phyloP scores from a whole-genome alignment of 1,139 yeast genomes.

The Zygosaccharomyces pseudobailii region DNA sequence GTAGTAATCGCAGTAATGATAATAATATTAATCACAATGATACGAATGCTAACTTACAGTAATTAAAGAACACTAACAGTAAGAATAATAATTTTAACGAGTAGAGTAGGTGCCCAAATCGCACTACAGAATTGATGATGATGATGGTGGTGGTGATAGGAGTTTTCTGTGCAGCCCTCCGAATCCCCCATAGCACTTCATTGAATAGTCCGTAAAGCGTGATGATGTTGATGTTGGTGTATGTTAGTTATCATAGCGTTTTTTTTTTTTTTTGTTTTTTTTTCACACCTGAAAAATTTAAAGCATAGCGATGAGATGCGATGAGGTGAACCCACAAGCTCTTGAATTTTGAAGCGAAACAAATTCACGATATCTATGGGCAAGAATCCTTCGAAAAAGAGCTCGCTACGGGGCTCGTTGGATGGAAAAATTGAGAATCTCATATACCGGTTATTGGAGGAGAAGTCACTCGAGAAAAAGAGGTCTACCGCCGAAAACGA shows the following conservation, averaged over 20 bases:
- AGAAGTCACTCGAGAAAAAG: conserved; percentile 45
- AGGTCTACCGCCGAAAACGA: conserved; percentile 21
- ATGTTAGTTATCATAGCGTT: background rate
- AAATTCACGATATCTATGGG: conserved; percentile 19
- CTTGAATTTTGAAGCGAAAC: background rate
- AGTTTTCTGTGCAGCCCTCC: too few relatives aligned
- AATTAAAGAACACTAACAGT: too few relatives aligned
- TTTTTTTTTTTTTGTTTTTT: background rate
- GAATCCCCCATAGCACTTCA: too few relatives aligned
- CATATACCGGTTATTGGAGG: conserved; percentile 49
- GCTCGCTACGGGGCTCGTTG: conserved; percentile 32
- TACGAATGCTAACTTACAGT: too few relatives aligned
- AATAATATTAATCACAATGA: too few relatives aligned
- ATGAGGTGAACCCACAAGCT: background rate
- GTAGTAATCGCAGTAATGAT: too few relatives aligned
- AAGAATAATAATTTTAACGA: too few relatives aligned
- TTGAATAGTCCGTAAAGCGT: background rate
- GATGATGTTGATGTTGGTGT: background rate
- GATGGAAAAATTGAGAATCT: conserved; percentile 50
- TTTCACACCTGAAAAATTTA: background rate
- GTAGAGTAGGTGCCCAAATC: too few relatives aligned
- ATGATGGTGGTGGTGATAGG: too few relatives aligned
- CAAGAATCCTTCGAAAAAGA: conserved; percentile 22
- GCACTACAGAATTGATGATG: too few relatives aligned
- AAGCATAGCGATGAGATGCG: conserved; percentile 2